Evolutionary conservation across 2,329 filamentous ascomycete genomes (phyloP).

Genomic region (Kalaharituber pfeilii): DNA sequence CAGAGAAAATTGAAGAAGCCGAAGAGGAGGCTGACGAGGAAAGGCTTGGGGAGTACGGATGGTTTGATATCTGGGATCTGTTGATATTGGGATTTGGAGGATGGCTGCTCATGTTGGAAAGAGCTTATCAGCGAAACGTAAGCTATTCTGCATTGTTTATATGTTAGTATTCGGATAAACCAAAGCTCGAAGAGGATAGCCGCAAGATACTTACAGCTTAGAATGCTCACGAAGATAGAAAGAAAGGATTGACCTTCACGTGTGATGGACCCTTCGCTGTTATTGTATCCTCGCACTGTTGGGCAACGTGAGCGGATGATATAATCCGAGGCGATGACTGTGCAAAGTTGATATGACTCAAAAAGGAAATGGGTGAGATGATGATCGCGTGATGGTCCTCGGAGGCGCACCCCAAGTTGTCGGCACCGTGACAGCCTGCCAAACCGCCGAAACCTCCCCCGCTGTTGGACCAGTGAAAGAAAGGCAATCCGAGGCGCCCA

Average conservation of each 20-base stretch:
- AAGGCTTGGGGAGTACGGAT: constrained; percentile 4
- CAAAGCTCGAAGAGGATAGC: too few relatives aligned
- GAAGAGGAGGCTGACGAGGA: constrained; percentile 51
- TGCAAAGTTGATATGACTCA: constrained; percentile 9
- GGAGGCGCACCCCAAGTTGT: not conserved
- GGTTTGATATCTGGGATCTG: not conserved
- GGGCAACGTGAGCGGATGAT: constrained; percentile 12
- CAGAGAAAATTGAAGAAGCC: constrained; percentile 53
- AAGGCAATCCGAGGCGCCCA: not conserved
- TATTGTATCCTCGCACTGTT: constrained; percentile 1
- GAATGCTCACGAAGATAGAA: too few relatives aligned
- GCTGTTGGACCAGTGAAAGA: not conserved
- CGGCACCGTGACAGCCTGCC: not conserved
- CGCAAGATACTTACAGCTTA: too few relatives aligned
- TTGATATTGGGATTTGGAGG: not conserved
- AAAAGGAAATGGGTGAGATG: not conserved
- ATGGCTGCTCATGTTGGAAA: not conserved
- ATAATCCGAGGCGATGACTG: constrained; percentile 16
- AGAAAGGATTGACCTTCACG: too few relatives aligned
- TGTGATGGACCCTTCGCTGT: not conserved
- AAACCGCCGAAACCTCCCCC: not conserved
- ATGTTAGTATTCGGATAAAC: too few relatives aligned
- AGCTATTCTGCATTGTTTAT: too few relatives aligned
- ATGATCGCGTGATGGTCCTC: not conserved
- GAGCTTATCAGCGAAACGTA: too few relatives aligned